phyloP scores from a whole-genome alignment of 768 basidiomycete genomes.

The Lactarius trivialis region DNA sequence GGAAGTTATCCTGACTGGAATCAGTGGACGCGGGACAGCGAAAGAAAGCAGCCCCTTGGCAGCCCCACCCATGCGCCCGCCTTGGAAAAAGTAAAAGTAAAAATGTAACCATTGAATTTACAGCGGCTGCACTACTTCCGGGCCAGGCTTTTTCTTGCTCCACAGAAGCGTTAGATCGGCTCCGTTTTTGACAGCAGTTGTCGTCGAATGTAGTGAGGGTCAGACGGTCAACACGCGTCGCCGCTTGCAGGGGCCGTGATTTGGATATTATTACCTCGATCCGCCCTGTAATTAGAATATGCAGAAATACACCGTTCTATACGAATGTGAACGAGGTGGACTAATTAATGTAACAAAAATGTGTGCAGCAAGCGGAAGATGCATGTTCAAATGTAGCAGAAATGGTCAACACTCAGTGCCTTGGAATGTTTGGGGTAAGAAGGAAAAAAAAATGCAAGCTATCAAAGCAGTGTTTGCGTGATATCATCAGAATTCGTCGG shows the following conservation, averaged over 20 bases:
- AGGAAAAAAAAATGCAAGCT: constrained; percentile 13
- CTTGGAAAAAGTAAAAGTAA: too few relatives aligned
- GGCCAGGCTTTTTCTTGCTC: neutral
- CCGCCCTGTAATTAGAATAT: constrained; percentile 15
- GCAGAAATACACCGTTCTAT: constrained; percentile 21
- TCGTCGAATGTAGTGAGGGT: neutral
- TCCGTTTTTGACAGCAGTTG: neutral
- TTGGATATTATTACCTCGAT: neutral
- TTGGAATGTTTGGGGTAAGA: constrained; percentile 1
- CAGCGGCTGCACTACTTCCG: too few relatives aligned
- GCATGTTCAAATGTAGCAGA: constrained; percentile 23
- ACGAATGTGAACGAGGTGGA: constrained; percentile 15
- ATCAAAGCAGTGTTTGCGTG: constrained; percentile 11
- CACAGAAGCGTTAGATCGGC: neutral
- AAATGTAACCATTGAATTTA: too few relatives aligned
- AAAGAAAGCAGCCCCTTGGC: too few relatives aligned
- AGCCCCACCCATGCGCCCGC: too few relatives aligned
- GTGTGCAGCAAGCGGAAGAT: constrained; percentile 20
- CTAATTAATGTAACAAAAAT: constrained; percentile 23
- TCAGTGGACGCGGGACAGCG: too few relatives aligned
- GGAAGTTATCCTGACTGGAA: too few relatives aligned
- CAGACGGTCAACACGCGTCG: neutral
- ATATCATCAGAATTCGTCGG: constrained; percentile 21
- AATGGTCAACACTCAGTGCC: constrained; percentile 17
- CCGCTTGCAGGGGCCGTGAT: neutral